Conservation (phyloP, 257 asterid species). For the Solanum bulbocastanum region DNA sequence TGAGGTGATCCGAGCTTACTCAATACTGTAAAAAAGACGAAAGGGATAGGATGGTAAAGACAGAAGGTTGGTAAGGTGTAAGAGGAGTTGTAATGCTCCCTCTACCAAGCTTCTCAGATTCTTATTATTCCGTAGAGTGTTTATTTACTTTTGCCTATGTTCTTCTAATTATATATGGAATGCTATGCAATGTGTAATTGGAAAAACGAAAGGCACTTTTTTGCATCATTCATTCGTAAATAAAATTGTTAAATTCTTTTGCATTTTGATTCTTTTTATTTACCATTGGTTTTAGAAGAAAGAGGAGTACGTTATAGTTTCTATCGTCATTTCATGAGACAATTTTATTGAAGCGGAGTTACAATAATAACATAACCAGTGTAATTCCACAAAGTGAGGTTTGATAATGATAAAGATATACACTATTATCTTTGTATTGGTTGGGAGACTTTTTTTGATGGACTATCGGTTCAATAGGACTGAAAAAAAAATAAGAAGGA, state of each 20-base stretch:
- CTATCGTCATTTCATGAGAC: background rate
- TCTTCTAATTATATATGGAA: slow-evolving; percentile 20
- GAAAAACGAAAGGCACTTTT: slow-evolving; percentile 24
- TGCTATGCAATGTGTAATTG: slow-evolving; percentile 27
- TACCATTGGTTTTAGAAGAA: background rate
- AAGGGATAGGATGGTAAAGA: slow-evolving; percentile 13
- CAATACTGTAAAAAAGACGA: slow-evolving; percentile 46
- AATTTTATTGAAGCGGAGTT: too few species aligned
- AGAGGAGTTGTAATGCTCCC: slow-evolving; percentile 20
- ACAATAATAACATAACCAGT: background rate
- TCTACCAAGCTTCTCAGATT: slow-evolving; percentile 16
- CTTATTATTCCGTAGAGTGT: slow-evolving; percentile 23
- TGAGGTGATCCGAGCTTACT: slow-evolving; percentile 93
- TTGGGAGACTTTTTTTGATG: too few species aligned
- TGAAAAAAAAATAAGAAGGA: too few species aligned
- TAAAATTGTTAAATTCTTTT: slow-evolving; percentile 34
- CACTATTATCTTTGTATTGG: too few species aligned
- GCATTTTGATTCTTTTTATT: background rate
- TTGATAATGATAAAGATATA: too few species aligned
- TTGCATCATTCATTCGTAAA: slow-evolving; percentile 48
- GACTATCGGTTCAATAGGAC: too few species aligned
- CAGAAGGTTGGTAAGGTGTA: slow-evolving; percentile 14
- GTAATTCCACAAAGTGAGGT: background rate
- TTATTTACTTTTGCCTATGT: slow-evolving; percentile 7
- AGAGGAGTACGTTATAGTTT: background rate